Evolutionary conservation across 1,284 basidiomycete species (phyloP).

Genomic region (Bondarzewia mesenterica): DNA sequence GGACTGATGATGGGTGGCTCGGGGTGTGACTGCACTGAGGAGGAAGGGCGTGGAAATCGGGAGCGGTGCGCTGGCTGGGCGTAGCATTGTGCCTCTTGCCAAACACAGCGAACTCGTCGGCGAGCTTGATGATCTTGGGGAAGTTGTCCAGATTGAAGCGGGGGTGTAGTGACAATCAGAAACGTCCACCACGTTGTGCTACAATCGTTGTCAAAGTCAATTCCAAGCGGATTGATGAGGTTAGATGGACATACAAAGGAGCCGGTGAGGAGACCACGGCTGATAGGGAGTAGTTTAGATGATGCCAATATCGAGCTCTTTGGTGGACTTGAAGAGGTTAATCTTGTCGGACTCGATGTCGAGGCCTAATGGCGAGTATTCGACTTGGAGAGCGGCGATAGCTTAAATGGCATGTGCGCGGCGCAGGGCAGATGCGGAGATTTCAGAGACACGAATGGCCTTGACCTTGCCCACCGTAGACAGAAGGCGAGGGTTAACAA

Average conservation of each 20-base stretch:
- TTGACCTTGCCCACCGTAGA: conserved; percentile 29
- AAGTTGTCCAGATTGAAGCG: conserved; percentile 41
- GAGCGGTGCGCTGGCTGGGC: conserved; percentile 46
- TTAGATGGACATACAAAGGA: conserved; percentile 27
- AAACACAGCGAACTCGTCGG: conserved; percentile 34
- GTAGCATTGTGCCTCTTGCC: conserved; percentile 39
- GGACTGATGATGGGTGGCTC: too few species aligned
- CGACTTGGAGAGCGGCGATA: conserved; percentile 50
- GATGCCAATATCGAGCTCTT: conserved; percentile 45
- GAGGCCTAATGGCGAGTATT: conserved; percentile 45
- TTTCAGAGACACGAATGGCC: conserved; percentile 36
- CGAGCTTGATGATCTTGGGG: conserved; percentile 44
- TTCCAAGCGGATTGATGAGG: neutral
- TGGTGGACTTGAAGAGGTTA: conserved; percentile 37
- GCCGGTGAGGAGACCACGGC: conserved; percentile 56
- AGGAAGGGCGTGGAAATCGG: too few species aligned
- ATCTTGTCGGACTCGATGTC: conserved; percentile 43
- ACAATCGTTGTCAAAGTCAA: neutral
- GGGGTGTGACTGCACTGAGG: too few species aligned
- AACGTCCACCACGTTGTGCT: neutral
- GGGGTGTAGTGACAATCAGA: conserved; percentile 7
- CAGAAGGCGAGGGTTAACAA: neutral
- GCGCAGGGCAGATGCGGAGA: conserved; percentile 32
- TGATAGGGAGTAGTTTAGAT: conserved; percentile 59
- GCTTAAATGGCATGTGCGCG: conserved; percentile 56